phyloP scores from a whole-genome alignment of 1,284 basidiomycete species.

The Malassezia nana region DNA sequence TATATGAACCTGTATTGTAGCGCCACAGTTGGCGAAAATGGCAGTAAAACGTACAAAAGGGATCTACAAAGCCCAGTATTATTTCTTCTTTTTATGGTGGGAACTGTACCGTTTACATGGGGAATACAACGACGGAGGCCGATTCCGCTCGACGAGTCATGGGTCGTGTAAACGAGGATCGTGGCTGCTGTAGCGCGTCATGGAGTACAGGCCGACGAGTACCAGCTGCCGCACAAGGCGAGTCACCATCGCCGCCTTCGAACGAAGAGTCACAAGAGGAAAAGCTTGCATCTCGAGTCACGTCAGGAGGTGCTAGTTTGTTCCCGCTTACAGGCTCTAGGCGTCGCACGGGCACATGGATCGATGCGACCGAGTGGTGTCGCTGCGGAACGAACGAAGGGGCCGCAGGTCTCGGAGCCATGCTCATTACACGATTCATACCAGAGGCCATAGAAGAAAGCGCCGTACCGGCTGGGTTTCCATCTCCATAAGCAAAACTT shows the following conservation, averaged over 20 bases:
- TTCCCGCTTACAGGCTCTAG: not conserved
- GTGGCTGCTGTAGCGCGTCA: not conserved
- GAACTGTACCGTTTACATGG: not conserved
- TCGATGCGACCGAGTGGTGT: not conserved
- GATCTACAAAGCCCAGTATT: not conserved
- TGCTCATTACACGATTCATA: conserved; percentile 1
- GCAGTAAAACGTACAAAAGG: not conserved
- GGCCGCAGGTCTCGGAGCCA: not conserved
- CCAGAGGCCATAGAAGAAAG: not conserved
- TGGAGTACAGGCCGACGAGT: conserved; percentile 8
- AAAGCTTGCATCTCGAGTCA: conserved; percentile 30
- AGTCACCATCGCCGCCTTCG: conserved; percentile 31
- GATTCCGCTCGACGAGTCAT: conserved; percentile 13
- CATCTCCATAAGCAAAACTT: conserved; percentile 41
- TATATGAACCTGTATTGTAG: conserved; percentile 13
- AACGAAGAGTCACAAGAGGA: conserved; percentile 39
- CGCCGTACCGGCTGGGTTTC: not conserved
- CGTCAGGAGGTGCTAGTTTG: not conserved
- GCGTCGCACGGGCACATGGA: not conserved
- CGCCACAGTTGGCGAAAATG: not conserved
- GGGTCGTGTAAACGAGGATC: not conserved
- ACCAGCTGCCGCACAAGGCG: conserved; percentile 33
- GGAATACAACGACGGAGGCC: not conserved
- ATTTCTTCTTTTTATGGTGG: not conserved
- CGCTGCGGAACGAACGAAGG: not conserved